phyloP scores from a whole-genome alignment of 2,329 filamentous ascomycete species.

The Aspergillus ruber region DNA sequence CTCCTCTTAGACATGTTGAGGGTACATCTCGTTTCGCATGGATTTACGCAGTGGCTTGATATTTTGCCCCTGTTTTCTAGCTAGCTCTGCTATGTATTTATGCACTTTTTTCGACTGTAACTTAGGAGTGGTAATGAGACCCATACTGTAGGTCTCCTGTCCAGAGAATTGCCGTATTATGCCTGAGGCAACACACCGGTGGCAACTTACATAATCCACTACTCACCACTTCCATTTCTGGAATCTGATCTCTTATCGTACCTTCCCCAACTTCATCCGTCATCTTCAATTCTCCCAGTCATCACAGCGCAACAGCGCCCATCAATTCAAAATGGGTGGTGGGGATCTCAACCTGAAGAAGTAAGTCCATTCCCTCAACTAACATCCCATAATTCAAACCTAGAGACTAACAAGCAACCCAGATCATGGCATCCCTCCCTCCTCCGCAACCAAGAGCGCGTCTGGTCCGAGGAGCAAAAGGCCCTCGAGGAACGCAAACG shows the following conservation, averaged over 20 bases:
- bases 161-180: not conserved
- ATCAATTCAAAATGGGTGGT: conserved; percentile 66
- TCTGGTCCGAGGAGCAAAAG: conserved; percentile 87
- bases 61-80: no score
- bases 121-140: no score
- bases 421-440: conserved; percentile 87
- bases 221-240: not conserved
- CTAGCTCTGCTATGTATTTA: no score
- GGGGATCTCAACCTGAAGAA: conserved; percentile 94
- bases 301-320: not conserved
- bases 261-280: not conserved
- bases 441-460: conserved; percentile 80
- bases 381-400: conserved; percentile 1
- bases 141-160: no score
- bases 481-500: conserved; percentile 92
- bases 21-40: no score
- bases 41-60: no score
- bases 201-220: not conserved
- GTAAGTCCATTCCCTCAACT: conserved; percentile 28
- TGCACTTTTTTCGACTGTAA: no score
- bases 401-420: conserved; percentile 10
- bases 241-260: not conserved
- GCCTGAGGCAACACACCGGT: not conserved
- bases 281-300: not conserved
- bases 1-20: no score